Conservation (phyloP, 306 rosid genomes). For the Medicago lupulina region DNA sequence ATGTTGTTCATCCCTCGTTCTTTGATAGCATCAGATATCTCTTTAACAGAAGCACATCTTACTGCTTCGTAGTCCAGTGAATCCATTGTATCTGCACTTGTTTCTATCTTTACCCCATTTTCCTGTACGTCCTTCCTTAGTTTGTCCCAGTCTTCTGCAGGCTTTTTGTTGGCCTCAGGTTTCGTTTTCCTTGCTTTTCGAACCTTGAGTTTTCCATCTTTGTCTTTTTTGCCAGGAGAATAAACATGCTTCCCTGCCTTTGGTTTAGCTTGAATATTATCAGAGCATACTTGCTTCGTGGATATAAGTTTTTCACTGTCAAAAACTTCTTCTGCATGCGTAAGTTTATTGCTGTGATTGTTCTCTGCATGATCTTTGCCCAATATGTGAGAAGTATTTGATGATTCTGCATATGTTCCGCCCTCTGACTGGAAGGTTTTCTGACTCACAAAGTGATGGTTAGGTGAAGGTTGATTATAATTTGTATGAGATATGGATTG, state of each 20-base stretch:
- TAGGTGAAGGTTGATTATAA: slow-evolving; percentile 40
- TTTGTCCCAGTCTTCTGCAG: slow-evolving; percentile 68
- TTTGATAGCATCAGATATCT: slow-evolving; percentile 68
- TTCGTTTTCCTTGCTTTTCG: slow-evolving; percentile 61
- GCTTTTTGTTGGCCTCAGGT: slow-evolving; percentile 51
- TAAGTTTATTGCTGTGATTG: slow-evolving; percentile 41
- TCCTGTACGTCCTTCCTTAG: slow-evolving; percentile 69
- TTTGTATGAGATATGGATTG: slow-evolving; percentile 42
- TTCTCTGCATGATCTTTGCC: slow-evolving; percentile 42
- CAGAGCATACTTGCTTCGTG: slow-evolving; percentile 39
- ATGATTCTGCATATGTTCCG: slow-evolving; percentile 41
- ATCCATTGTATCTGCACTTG: slow-evolving; percentile 66
- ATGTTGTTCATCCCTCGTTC: slow-evolving; percentile 92
- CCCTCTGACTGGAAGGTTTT: slow-evolving; percentile 48
- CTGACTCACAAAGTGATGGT: slow-evolving; percentile 47
- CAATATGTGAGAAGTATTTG: slow-evolving; percentile 40
- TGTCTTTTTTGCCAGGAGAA: slow-evolving; percentile 42
- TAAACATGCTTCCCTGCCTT: slow-evolving; percentile 45
- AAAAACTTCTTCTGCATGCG: slow-evolving; percentile 44
- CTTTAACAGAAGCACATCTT: slow-evolving; percentile 63
- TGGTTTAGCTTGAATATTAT: slow-evolving; percentile 43
- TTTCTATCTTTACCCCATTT: slow-evolving; percentile 54
- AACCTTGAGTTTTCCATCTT: slow-evolving; percentile 45
- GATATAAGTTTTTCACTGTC: slow-evolving; percentile 41
- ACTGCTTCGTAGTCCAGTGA: slow-evolving; percentile 89